Base-by-base conservation (phyloP, 2,329 filamentous ascomycete genomes). In the Didymella arachidicola region DNA sequence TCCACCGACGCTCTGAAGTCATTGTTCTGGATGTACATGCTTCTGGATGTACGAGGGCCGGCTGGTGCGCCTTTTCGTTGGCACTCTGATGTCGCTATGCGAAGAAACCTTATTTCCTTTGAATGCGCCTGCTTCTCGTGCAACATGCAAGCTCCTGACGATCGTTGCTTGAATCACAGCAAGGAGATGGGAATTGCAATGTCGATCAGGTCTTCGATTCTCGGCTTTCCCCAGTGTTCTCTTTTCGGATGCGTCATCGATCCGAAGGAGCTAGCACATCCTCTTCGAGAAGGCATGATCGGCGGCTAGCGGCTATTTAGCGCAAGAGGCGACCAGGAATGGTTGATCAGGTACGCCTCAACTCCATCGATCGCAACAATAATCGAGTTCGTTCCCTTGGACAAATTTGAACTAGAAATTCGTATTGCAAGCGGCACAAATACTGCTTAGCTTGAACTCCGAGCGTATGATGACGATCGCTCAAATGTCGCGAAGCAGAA, bases 231-330 rank as follows among this genome's bases (percentile, higher is more conserved):
- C 16, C 29, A 46, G 16, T 8, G 11, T 34, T 34, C 44, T 26
- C 6, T 18, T 36, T 36, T 42, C 10, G 47, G 41, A 27, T 34
- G 43, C 54, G 54, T 57, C 54, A 57, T 52, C 27, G 34, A 42
- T 29, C 14, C 25, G 7, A 14, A 32, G 19, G 5, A 16, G 53
- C 45, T 51, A 57, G 47, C 12, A 22, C 2, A 8, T 10, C 27
- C 42, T 30, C 14, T 41, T 57, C 29, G 5, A 47, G 54, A 52
- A 41, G 34, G 34, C 25, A 41, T 32, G 53, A 57, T 51, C 46
- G 30, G 26, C 53, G 25, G 32, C 32, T 57, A 45, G 39, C 14
- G 12, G 19, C 16, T 38, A 7, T 18, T 16, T 34, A 38, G 34
- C 34, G 34, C n/a, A 7, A 8, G 7, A 12, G 34, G 34, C 34